Percentiles rank a stretch among this genome's conserved stretches.
Conservation (phyloP, 352 stramenopile genomes). For the Phytophthora syringae region DNA sequence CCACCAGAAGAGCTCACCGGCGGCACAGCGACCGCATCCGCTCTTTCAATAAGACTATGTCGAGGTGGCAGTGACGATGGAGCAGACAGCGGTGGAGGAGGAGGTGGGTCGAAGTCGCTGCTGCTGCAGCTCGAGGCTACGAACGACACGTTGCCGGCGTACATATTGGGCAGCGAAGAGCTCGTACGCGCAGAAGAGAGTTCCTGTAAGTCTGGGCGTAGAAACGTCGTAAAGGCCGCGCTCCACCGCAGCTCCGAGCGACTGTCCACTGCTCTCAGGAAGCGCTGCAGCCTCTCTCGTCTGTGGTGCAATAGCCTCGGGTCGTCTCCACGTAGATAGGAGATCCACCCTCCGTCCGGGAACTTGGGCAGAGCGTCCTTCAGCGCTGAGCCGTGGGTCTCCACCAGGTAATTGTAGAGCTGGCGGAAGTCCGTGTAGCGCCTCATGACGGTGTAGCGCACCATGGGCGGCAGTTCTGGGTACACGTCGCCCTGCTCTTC, state of each 20-base stretch:
- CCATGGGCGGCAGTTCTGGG: conserved; percentile 63
- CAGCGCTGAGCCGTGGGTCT: conserved; percentile 50
- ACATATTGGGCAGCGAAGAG: conserved; percentile 23
- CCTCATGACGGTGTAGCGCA: conserved; percentile 82
- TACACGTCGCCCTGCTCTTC: conserved; percentile 33
- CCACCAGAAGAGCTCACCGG: conserved; percentile 55
- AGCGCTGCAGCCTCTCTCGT: conserved; percentile 67
- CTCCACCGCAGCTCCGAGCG: conserved; percentile 67
- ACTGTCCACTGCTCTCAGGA: conserved; percentile 66
- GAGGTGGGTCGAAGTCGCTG: conserved; percentile 30
- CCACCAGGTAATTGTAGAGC: conserved; percentile 64
- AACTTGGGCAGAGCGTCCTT: conserved; percentile 66
- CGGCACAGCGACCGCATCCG: conserved; percentile 23
- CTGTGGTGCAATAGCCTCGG: conserved; percentile 72
- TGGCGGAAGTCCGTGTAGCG: conserved; percentile 83
- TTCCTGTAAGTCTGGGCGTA: conserved; percentile 62
- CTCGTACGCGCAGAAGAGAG: conserved; percentile 27
- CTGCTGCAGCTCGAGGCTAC: conserved; percentile 29
- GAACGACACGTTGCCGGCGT: conserved; percentile 35
- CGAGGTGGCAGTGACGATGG: conserved; percentile 27
- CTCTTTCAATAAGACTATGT: conserved; percentile 14
- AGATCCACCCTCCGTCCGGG: conserved; percentile 71
- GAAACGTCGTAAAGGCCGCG: conserved; percentile 61
- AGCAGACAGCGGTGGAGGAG: conserved; percentile 24
- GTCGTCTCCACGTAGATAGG: conserved; percentile 78